phyloP scores from a whole-genome alignment of 2,329 filamentous ascomycete species.

The Parastagonospora nodorum region DNA sequence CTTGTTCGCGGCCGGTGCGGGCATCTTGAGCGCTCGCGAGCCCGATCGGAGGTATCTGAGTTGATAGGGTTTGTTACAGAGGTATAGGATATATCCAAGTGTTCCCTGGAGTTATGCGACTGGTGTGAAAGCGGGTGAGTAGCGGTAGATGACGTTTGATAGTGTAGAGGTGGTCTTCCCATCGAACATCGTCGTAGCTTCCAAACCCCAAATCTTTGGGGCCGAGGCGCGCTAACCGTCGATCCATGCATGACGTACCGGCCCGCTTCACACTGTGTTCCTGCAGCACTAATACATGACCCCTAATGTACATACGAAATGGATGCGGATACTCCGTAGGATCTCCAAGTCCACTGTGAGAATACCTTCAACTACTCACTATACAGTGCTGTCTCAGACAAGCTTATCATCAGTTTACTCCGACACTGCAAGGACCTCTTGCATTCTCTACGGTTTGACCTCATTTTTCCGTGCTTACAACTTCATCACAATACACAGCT shows the following conservation, averaged over 20 bases:
- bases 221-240: constrained; percentile 1
- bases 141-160: background rate
- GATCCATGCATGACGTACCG: constrained; percentile 1
- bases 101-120: background rate
- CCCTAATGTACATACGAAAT: too few relatives aligned
- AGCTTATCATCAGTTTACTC: too few relatives aligned
- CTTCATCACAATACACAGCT: too few relatives aligned
- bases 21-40: constrained; percentile 48
- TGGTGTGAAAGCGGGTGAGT: background rate
- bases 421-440: too few relatives aligned
- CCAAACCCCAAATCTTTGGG: constrained; percentile 1
- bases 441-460: too few relatives aligned
- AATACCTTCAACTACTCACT: too few relatives aligned
- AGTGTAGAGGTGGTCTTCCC: background rate
- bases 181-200: background rate
- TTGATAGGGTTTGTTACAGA: background rate
- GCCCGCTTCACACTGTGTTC: background rate
- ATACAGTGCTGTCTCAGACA: too few relatives aligned
- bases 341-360: too few relatives aligned
- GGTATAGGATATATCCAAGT: background rate
- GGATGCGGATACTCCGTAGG: too few relatives aligned
- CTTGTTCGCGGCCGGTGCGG: constrained; percentile 59
- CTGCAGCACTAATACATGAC: too few relatives aligned
- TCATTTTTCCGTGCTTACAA: too few relatives aligned
- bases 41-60: background rate